phyloP scores from a whole-genome alignment of 2,329 filamentous ascomycete genomes.

The Tympanopsis confertula region DNA sequence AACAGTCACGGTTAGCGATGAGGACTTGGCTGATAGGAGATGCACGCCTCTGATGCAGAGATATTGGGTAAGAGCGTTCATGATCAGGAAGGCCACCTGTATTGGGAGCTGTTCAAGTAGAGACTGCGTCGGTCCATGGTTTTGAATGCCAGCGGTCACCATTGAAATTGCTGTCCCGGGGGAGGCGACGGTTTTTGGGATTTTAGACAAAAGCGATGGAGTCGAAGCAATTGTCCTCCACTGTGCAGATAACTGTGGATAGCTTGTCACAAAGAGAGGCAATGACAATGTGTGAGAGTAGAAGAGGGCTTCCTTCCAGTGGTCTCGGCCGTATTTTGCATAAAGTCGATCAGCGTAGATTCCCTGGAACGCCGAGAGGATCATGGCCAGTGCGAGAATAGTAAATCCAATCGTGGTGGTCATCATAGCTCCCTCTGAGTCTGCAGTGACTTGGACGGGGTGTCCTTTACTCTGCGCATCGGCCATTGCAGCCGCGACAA shows the following conservation, averaged over 20 bases:
- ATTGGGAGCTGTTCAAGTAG: background rate
- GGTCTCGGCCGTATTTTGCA: background rate
- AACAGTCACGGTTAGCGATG: background rate
- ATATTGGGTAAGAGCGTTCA: background rate
- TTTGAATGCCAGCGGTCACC: no score
- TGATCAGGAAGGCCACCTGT: background rate
- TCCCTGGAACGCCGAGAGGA: background rate
- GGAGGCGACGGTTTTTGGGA: background rate
- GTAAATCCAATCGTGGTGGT: background rate
- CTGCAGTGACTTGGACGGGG: background rate
- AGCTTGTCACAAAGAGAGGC: background rate
- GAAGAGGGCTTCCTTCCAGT: slow-evolving; percentile 1
- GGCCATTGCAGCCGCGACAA: background rate
- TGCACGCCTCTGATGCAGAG: background rate
- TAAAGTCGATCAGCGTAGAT: slow-evolving; percentile 1
- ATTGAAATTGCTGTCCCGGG: background rate
- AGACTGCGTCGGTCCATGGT: slow-evolving; percentile 1
- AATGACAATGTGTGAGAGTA: background rate
- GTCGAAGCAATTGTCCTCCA: background rate
- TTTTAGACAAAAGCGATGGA: background rate
- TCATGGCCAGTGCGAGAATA: background rate
- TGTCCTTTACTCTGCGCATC: background rate
- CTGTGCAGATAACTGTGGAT: background rate
- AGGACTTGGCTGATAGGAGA: background rate
- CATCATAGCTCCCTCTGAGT: background rate